A percentile compares a stretch with the other conserved stretches of the same genome.
Conservation (phyloP, 768 basidiomycete genomes). For the Paxillus rubicundulus region DNA sequence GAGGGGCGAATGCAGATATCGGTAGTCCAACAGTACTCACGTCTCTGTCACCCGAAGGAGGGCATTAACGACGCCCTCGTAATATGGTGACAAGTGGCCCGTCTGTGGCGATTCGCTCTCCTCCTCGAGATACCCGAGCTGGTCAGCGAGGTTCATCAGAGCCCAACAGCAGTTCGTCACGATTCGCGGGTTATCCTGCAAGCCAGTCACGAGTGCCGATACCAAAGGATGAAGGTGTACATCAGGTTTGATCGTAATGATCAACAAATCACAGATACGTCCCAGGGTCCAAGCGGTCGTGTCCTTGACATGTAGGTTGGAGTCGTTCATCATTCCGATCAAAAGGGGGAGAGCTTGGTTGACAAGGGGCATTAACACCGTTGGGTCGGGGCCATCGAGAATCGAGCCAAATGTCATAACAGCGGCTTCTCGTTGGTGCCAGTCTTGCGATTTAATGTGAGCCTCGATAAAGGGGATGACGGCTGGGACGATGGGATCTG, state of each 20-base stretch:
- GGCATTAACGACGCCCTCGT: conserved; percentile 80
- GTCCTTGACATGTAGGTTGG: conserved; percentile 85
- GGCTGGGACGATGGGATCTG: conserved; percentile 85
- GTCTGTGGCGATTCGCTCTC: conserved; percentile 50
- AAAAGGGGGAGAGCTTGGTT: conserved; percentile 91
- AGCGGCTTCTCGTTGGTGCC: conserved; percentile 95
- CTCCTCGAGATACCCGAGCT: conserved; percentile 72
- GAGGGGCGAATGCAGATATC: conserved; percentile 7
- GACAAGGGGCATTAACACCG: conserved; percentile 84
- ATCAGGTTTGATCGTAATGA: conserved; percentile 84
- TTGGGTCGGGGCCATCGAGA: conserved; percentile 91
- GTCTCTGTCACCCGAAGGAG: conserved; percentile 86
- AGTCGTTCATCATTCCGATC: conserved; percentile 93
- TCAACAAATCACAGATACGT: conserved; percentile 87
- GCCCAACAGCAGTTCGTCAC: conserved; percentile 95
- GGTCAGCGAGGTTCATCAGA: conserved; percentile 92
- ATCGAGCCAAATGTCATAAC: conserved; percentile 99
- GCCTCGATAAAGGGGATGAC: conserved; percentile 98
- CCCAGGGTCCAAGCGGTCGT: conserved; percentile 98
- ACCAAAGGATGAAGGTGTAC: conserved; percentile 83
- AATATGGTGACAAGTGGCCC: conserved; percentile 83
- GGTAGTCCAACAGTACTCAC: conserved; percentile 39
- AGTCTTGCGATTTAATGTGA: conserved; percentile 88
- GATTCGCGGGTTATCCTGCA: conserved; percentile 81
- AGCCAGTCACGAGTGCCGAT: conserved; percentile 75